Base-by-base conservation (phyloP, 495 filamentous ascomycete species). In the Penicillium roqueforti region DNA sequence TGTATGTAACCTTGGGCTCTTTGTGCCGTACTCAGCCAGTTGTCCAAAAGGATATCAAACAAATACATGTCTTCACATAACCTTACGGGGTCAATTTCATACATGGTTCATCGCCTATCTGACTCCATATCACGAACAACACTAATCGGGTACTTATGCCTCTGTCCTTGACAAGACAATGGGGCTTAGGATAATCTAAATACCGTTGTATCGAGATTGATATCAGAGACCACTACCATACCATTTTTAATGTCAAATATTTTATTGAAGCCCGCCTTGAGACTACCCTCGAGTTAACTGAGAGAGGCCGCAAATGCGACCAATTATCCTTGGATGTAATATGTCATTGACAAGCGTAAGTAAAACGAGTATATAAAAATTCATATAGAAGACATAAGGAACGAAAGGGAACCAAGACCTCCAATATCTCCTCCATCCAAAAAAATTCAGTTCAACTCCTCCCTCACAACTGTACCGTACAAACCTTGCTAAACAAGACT, bases 401-500 rank as follows among this genome's bases (percentile, higher is more conserved):
- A 51, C 19, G 47, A 38, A 10, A 20, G 25, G 20, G 10, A 49
- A 1, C 29, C 32, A 49, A 16, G 5, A n/a, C n/a, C 32, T 4
- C 11, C 28, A 22, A 3, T 23, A 0, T 44, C 6, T 31, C 7
- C n/a, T 9, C 36, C 22, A 25, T 45, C 1, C 14, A 36, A 8
- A 36, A 16, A 9, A 8, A 43, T 46, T 59, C 54, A 66, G 38
- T 34, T 34, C 62, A 65, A 59, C 11, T 50, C 58, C 38, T 61
- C 46, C 23, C 54, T 53, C 19, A 85, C 78, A 38, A 72, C 68
- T 22, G 70, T 70, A 4, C 78, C 19, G 76, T 82, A 50, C 77
- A 87, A 47, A 83, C 71, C 69, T 89, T 80, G 19, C 83, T 79
- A 72, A 95, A 95, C 41, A 95, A 67, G 6, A 96, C 77, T 6